These are phyloP conservation scores for Calonectria fujianensis DNA, from an alignment of 2,329 filamentous ascomycete species.

Conservation along the genomic window DNA sequence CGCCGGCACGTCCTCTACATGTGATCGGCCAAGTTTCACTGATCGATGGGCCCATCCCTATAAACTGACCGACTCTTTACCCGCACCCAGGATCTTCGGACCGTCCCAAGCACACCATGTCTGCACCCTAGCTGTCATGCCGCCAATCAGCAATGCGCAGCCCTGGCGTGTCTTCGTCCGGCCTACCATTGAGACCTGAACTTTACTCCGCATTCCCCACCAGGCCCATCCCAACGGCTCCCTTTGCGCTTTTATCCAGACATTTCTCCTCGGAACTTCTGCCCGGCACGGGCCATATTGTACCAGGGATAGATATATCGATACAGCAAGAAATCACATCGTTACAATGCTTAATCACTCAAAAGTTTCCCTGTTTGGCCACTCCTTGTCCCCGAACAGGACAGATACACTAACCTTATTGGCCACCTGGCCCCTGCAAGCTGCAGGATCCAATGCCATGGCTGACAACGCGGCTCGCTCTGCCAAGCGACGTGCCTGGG, in stretches of 20 bases:
- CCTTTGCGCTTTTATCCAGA: slow-evolving; percentile 29
- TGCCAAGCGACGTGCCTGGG: slow-evolving; percentile 18
- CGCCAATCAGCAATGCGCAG: slow-evolving; percentile 44
- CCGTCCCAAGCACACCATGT: slow-evolving; percentile 51
- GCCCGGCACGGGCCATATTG: slow-evolving; percentile 30
- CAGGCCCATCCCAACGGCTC: slow-evolving; percentile 26
- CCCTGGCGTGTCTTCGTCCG: slow-evolving; percentile 22
- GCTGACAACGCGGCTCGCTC: slow-evolving; percentile 13
- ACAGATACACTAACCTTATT: slow-evolving; percentile 18
- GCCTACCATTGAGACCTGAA: slow-evolving; percentile 19
- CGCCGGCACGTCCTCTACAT: slow-evolving; percentile 34
- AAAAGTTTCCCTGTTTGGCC: not conserved
- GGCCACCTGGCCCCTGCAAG: not conserved
- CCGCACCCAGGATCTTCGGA: slow-evolving; percentile 53
- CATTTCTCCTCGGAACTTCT: slow-evolving; percentile 35
- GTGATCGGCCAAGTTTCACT: slow-evolving; percentile 34
- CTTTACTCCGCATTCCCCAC: slow-evolving; percentile 35
- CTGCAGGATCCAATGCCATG: slow-evolving; percentile 9
- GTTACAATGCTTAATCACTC: slow-evolving; percentile 19
- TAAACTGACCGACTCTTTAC: slow-evolving; percentile 36
- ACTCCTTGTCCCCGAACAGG: slow-evolving; percentile 21
- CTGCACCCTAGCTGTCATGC: slow-evolving; percentile 53
- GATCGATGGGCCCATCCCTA: slow-evolving; percentile 36
- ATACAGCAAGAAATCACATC: slow-evolving; percentile 1
- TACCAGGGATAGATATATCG: slow-evolving; percentile 22